These are phyloP conservation scores for Neofusicoccum parvum DNA, from an alignment of 2,329 filamentous ascomycete genomes.

Conservation along the genomic window DNA sequence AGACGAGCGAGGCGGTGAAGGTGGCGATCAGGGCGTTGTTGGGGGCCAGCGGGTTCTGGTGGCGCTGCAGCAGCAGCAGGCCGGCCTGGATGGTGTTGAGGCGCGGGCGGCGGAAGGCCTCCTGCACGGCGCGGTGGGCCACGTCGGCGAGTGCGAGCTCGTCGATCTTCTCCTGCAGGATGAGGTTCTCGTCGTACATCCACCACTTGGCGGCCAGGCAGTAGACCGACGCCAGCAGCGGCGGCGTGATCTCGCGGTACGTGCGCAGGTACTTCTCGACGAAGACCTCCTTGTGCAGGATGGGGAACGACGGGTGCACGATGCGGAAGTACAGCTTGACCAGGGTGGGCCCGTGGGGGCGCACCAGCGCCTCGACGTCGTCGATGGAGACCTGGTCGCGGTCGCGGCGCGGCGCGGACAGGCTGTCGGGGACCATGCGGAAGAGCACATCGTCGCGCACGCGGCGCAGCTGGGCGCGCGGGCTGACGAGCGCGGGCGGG, in stretches of 20 bases:
- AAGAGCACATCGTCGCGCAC: background rate
- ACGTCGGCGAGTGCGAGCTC: conserved; percentile 35
- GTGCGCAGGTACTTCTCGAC: conserved; percentile 62
- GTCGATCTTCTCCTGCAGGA: conserved; percentile 48
- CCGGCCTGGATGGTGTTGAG: conserved; percentile 47
- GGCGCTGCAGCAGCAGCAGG: conserved; percentile 40
- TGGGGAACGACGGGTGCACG: conserved; percentile 61
- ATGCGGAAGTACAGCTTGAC: conserved; percentile 74
- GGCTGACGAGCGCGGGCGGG: background rate
- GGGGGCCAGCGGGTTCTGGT: conserved; percentile 28
- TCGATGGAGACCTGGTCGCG: conserved; percentile 47
- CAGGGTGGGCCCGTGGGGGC: conserved; percentile 69
- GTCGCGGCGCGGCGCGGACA: conserved; percentile 19
- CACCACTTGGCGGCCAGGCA: conserved; percentile 64
- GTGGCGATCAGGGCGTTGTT: conserved; percentile 30
- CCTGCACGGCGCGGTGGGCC: conserved; percentile 39
- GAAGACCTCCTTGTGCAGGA: conserved; percentile 63
- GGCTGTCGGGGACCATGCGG: background rate
- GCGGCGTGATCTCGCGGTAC: conserved; percentile 61
- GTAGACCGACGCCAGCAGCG: conserved; percentile 63
- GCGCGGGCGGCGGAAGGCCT: conserved; percentile 42
- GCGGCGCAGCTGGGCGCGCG: background rate
- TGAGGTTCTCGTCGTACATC: conserved; percentile 58
- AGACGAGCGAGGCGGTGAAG: conserved; percentile 40
- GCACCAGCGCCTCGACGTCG: conserved; percentile 70